These are phyloP conservation scores for Mycena vitilis DNA, from an alignment of 768 basidiomycete genomes.

Conservation along the genomic window DNA sequence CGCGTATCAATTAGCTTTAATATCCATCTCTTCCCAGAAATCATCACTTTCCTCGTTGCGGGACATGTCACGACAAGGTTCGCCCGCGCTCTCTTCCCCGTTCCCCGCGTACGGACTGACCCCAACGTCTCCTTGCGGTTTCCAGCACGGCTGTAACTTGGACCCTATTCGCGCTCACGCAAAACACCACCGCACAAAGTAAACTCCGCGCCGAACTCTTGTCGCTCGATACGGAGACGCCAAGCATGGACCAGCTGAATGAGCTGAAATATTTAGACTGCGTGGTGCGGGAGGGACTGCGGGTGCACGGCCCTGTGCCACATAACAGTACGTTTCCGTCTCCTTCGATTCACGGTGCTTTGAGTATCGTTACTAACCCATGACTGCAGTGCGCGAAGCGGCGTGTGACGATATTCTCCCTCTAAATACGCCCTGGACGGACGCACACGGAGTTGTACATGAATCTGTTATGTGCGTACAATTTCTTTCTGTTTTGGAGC, in stretches of 20 bases:
- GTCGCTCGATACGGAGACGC: slow-evolving; percentile 62
- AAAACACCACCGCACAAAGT: slow-evolving; percentile 59
- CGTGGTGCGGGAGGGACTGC: slow-evolving; percentile 20
- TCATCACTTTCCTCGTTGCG: slow-evolving; percentile 67
- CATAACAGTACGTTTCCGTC: slow-evolving; percentile 1
- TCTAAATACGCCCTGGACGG: neutral
- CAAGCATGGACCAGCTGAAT: slow-evolving; percentile 77
- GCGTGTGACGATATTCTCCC: slow-evolving; percentile 12
- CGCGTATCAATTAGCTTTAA: neutral
- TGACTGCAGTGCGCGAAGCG: too few species aligned
- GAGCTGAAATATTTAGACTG: slow-evolving; percentile 74
- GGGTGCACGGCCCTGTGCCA: slow-evolving; percentile 14
- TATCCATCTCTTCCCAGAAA: too few species aligned
- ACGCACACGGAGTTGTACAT: slow-evolving; percentile 16
- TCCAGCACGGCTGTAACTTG: slow-evolving; percentile 61
- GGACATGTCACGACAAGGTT: slow-evolving; percentile 55
- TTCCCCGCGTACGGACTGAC: too few species aligned
- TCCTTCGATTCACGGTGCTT: neutral
- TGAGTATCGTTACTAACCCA: neutral
- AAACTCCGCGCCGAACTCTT: slow-evolving; percentile 71
- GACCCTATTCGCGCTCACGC: slow-evolving; percentile 67
- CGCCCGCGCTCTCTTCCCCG: too few species aligned
- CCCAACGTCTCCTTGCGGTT: neutral
- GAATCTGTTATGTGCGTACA: slow-evolving; percentile 37
- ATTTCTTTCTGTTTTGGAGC: neutral